Percentiles rank a stretch among this genome's conserved stretches.
phyloP scores from a whole-genome alignment of 2,329 filamentous ascomycete genomes.

The Zelopaecilomyces penicillatus region DNA sequence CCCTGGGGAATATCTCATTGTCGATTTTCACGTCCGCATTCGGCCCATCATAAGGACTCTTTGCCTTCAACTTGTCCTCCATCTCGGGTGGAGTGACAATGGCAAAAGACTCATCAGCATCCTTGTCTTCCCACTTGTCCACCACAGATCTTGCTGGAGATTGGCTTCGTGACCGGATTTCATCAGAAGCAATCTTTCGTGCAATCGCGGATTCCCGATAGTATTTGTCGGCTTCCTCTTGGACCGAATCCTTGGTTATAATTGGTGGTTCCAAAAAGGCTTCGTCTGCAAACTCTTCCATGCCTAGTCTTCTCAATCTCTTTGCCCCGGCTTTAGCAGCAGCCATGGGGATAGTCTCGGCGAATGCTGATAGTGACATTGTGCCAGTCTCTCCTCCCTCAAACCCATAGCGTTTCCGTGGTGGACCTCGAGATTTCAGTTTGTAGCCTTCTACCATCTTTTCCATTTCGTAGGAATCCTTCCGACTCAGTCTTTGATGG shows the following conservation, averaged over 20 bases:
- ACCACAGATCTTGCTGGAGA: constrained; percentile 47
- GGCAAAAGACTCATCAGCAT: constrained; percentile 28
- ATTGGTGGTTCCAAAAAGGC: constrained; percentile 24
- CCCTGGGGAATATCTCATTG: constrained; percentile 46
- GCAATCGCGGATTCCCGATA: constrained; percentile 49
- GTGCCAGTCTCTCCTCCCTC: constrained; percentile 36
- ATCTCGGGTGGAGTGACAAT: constrained; percentile 50
- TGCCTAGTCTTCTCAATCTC: too few species aligned
- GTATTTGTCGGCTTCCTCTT: constrained; percentile 48
- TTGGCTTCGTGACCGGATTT: constrained; percentile 43
- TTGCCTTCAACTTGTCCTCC: constrained; percentile 29
- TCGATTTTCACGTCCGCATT: constrained; percentile 58
- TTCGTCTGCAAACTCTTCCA: constrained; percentile 14
- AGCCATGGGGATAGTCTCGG: constrained; percentile 35
- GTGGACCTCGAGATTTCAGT: too few species aligned
- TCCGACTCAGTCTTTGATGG: constrained; percentile 37
- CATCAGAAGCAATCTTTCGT: constrained; percentile 44
- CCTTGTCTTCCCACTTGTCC: constrained; percentile 41
- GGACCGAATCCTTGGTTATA: constrained; percentile 35
- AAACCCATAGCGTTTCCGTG: constrained; percentile 16
- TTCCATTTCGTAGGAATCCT: constrained; percentile 40
- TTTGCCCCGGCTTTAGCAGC: constrained; percentile 18
- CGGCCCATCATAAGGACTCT: constrained; percentile 47
- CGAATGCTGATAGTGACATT: constrained; percentile 30
- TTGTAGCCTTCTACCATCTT: too few species aligned